Base-by-base conservation (phyloP, 441 rosid genomes). In the Populus hybrid region DNA sequence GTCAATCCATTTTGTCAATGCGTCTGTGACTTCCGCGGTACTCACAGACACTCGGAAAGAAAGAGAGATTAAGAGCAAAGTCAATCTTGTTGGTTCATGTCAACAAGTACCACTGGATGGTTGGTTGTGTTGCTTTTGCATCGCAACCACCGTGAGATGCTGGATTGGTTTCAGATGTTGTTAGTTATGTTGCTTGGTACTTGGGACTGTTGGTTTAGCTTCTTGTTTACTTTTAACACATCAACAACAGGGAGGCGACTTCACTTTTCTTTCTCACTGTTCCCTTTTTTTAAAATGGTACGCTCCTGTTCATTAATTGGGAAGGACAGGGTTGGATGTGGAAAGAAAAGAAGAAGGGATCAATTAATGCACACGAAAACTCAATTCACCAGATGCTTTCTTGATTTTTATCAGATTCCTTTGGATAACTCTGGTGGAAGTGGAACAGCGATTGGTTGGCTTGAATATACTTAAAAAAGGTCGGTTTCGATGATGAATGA, bases 1-100 rank as follows among this genome's bases (percentile, higher is more conserved):
- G 76, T 81, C 85, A 81, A 80, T 80, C 81, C 86, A 36, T 73
- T 78, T 20, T 21, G 69, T 21, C 34, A 26, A 76, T 74, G 23
- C 61, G 59, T 34, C 23, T 59, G 68, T 16, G 6, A 38, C 20
- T 14, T 6, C 16, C 34, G 8, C 26, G 23, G 3, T 34, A 34
- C 36, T 26, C 50, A 3, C 12, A 20, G 5, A 8, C 9, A 34
- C 40, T 16, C 18, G 4, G 23, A 1, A 36, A 50, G 14, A 34
- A 10, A 36, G 59, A 69, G 66, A 11, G 21, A 42, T 10, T 8
- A 9, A 3, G 38, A 8, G 23, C 23, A 5, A 32, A 68, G 34
- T 32, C 36, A 74, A 54, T 20, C 61, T 57, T 69, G 68, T 59
- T 35, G 32, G n/a, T 42, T 71, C 71, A 32, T 59, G 30, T 73